Evolutionary conservation across 257 asterid genomes (phyloP).

Genomic region (Penstemon eatonii): DNA sequence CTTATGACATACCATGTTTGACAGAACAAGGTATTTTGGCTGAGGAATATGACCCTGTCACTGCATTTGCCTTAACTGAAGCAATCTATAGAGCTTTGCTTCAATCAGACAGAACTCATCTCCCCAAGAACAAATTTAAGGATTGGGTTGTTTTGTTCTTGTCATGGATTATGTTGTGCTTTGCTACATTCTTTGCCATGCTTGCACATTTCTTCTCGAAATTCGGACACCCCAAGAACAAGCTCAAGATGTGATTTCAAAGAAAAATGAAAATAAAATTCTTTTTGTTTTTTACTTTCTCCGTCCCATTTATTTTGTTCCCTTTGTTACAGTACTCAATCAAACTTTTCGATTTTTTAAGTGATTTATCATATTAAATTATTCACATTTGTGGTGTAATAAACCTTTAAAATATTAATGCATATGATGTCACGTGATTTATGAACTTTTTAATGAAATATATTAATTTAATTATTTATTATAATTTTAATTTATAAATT

Average conservation of each 20-base stretch:
- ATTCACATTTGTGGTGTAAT: no score
- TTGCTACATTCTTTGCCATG: constrained; percentile 48
- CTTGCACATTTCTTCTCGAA: constrained; percentile 55
- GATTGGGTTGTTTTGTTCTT: constrained; percentile 34
- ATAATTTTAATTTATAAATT: no score
- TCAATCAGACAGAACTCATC: constrained; percentile 58
- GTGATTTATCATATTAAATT: no score
- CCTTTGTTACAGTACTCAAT: no score
- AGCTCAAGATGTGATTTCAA: constrained; percentile 28
- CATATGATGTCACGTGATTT: no score
- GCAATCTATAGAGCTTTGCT: constrained; percentile 59
- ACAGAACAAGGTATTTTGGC: constrained; percentile 64
- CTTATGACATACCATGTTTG: constrained; percentile 61
- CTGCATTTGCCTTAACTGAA: constrained; percentile 63
- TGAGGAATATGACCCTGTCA: constrained; percentile 52
- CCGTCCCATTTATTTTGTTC: no score
- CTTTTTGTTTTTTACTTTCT: no score
- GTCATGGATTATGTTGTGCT: constrained; percentile 48
- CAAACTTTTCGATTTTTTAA: no score
- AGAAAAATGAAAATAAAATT: no score
- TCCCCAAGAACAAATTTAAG: constrained; percentile 44
- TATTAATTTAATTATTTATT: no score
- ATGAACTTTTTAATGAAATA: no score
- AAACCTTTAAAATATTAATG: no score
- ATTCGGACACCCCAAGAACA: constrained; percentile 37